A percentile compares a stretch with the other conserved stretches of the same genome.
These are phyloP conservation scores for Sporothrix inflata DNA, from an alignment of 2,329 filamentous ascomycete species.

Conservation along the genomic window DNA sequence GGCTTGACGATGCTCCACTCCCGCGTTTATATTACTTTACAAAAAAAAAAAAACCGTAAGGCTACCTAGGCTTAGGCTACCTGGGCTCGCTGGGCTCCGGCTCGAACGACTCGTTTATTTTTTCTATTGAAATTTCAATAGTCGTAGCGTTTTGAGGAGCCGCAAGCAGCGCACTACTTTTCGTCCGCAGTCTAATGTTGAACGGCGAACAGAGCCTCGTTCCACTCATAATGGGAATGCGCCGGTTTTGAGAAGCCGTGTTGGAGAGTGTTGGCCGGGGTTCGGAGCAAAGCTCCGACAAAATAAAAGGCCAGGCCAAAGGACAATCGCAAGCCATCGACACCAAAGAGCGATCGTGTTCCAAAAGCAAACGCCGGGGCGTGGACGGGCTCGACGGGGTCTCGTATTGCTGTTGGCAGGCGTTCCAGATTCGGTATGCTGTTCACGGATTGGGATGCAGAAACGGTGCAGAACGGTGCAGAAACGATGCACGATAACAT, in stretches of 20 bases:
- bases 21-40: neutral
- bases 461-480: neutral
- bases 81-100: too few species aligned
- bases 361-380: neutral
- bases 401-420: too few species aligned
- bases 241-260: neutral
- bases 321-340: neutral
- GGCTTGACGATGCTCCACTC: neutral
- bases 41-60: too few species aligned
- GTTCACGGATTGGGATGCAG: neutral
- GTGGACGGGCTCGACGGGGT: too few species aligned
- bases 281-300: neutral
- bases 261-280: neutral
- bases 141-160: neutral
- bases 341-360: neutral
- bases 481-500: too few species aligned
- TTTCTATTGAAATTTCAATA: neutral
- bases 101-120: neutral
- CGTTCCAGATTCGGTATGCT: slow-evolving; percentile 3
- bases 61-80: too few species aligned
- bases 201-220: slow-evolving; percentile 3
- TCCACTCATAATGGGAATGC: neutral
- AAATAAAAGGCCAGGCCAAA: neutral
- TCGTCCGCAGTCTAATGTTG: too few species aligned
- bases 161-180: neutral